These are phyloP conservation scores for Pseudocercospora fuligena DNA, from an alignment of 2,329 filamentous ascomycete species.

Conservation along the genomic window DNA sequence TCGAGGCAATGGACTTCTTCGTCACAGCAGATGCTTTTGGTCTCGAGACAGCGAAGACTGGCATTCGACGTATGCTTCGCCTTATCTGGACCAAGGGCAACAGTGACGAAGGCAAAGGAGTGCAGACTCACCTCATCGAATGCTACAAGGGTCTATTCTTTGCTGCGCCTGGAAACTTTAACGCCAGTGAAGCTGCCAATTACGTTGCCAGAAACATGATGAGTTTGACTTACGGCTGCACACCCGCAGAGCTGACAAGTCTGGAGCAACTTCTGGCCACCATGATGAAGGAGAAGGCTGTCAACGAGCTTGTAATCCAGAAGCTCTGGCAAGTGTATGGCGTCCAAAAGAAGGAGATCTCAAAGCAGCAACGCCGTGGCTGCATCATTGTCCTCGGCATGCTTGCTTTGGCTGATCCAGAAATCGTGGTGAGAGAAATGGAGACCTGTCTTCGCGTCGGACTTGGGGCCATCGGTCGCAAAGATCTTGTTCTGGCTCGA, in stretches of 20 bases:
- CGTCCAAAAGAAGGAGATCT: conserved; percentile 90
- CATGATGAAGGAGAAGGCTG: conserved; percentile 93
- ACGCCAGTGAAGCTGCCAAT: conserved; percentile 85
- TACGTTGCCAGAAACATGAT: conserved; percentile 99
- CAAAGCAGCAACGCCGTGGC: conserved; percentile 84
- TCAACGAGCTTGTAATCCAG: conserved; percentile 81
- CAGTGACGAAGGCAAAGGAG: conserved; percentile 97
- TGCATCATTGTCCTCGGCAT: conserved; percentile 97
- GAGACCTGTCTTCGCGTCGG: conserved; percentile 92
- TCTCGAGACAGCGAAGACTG: conserved; percentile 87
- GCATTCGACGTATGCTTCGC: conserved; percentile 92
- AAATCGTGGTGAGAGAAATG: conserved; percentile 93
- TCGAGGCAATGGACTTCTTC: conserved; percentile 99
- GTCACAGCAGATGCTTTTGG: conserved; percentile 95
- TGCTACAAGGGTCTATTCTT: conserved; percentile 97
- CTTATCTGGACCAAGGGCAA: conserved; percentile 99
- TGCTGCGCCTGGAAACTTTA: conserved; percentile 88
- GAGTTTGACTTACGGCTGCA: conserved; percentile 93
- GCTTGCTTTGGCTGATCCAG: conserved; percentile 88
- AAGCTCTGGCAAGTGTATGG: conserved; percentile 99
- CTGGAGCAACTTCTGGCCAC: conserved; percentile 92
- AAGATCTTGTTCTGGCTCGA: conserved; percentile 86
- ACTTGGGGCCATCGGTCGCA: conserved; percentile 76
- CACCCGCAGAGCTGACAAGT: conserved; percentile 91
- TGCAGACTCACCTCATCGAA: conserved; percentile 94